These are phyloP conservation scores for Paraphaeosphaeria minitans DNA, from an alignment of 2,329 filamentous ascomycete genomes.

Conservation along the genomic window DNA sequence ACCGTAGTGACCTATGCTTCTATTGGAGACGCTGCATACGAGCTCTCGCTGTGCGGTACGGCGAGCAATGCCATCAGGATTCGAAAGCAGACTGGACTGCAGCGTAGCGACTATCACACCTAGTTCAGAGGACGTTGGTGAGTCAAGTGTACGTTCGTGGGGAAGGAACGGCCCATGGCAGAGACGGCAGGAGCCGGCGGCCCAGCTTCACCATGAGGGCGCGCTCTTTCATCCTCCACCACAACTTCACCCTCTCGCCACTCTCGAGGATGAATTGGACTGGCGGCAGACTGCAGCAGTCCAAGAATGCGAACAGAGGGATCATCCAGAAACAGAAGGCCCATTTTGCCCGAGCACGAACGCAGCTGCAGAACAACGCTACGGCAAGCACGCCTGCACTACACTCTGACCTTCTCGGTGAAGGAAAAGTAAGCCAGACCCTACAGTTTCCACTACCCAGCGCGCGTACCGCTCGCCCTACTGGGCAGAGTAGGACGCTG, in stretches of 20 bases:
- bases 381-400: slow-evolving; percentile 24
- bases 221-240: not conserved
- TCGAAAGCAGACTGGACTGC: too few species aligned
- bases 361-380: slow-evolving; percentile 32
- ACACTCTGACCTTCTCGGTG: slow-evolving; percentile 29
- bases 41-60: not conserved
- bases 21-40: not conserved
- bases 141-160: not conserved
- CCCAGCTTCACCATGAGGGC: not conserved
- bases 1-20: not conserved
- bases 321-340: slow-evolving; percentile 51
- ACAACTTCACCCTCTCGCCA: not conserved
- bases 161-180: slow-evolving; percentile 2
- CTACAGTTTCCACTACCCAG: slow-evolving; percentile 14
- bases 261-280: slow-evolving; percentile 55
- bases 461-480: slow-evolving; percentile 18
- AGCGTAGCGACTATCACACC: too few species aligned
- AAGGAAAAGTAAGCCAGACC: slow-evolving; percentile 14
- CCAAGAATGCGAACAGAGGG: slow-evolving; percentile 43
- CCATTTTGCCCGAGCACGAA: slow-evolving; percentile 52
- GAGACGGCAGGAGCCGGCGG: not conserved
- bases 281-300: slow-evolving; percentile 51
- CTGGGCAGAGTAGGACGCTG: slow-evolving; percentile 14
- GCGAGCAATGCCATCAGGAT: not conserved
- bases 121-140: not conserved